Conservation (phyloP, 2,329 filamentous ascomycete genomes). For the Sarocladium oryzae region DNA sequence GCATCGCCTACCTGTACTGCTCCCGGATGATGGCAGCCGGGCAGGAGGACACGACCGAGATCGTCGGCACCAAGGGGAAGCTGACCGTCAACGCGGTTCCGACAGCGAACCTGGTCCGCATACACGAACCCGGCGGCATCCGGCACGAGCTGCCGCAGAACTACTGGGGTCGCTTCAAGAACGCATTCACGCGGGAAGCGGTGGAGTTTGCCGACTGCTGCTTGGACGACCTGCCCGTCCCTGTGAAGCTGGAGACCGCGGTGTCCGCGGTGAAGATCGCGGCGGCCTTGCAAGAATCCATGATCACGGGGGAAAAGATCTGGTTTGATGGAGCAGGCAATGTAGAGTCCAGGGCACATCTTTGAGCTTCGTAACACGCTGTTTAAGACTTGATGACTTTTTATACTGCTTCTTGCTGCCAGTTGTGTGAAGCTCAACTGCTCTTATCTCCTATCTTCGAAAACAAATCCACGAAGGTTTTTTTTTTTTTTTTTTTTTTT, state of each 20-base stretch:
- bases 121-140: conserved; percentile 41
- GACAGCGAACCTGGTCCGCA: conserved; percentile 45
- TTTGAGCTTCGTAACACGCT: too few species aligned
- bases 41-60: conserved; percentile 60
- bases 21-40: conserved; percentile 62
- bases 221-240: conserved; percentile 47
- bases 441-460: too few species aligned
- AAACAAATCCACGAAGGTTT: too few species aligned
- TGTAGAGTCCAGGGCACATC: too few species aligned
- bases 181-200: conserved; percentile 57
- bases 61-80: conserved; percentile 61
- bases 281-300: conserved; percentile 49
- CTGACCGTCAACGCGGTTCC: conserved; percentile 55
- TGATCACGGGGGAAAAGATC: conserved; percentile 49
- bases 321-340: conserved; percentile 55
- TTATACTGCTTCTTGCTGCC: too few species aligned
- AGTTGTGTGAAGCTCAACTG: too few species aligned
- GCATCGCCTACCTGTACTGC: conserved; percentile 58
- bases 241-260: conserved; percentile 50
- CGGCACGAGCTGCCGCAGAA: conserved; percentile 52
- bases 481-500: too few species aligned
- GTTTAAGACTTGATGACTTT: too few species aligned
- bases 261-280: conserved; percentile 56
- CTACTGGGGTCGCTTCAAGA: conserved; percentile 57
- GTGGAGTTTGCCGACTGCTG: conserved; percentile 56